Base-by-base conservation (phyloP, 352 stramenopile species). In the Globisporangium paroecandrum region DNA sequence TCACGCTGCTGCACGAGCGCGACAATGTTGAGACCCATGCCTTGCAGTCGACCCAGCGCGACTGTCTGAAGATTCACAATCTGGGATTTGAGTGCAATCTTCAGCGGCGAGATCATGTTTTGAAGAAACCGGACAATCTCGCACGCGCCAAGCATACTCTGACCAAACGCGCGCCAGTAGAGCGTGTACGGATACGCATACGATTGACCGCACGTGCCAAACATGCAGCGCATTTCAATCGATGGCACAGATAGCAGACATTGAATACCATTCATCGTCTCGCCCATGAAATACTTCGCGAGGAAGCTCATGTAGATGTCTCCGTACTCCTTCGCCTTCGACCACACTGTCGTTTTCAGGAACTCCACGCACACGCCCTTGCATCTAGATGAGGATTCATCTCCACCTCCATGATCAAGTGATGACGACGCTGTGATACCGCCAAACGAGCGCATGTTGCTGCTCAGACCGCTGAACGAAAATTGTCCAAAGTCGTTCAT, bases 271-370 rank as follows among this genome's bases (percentile, higher is more conserved):
- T 55, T 70, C 1, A 64, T 69, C 0, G 58, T 85, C 32, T 91
- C 83, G 7, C 81, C 79, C 18, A 79, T 36, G 5, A 90, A 77
- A 46, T 90, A 89, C 68, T 86, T 87, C 3, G 91, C 83, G 32
- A 96, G 55, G 58, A 93, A 94, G 24, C 76, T 73, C 77, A 87
- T 87, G 65, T 93, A 96, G 13, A 94, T 65, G 64, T 96, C 88
- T 13, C 77, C 78, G 70, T 73, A 77, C 8, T 66, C 59, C n/a
- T 61, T 69, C 22, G 87, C 83, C 47, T 78, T 85, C 32, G 60
- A 67, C 74, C 75, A 83, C 5, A 96, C 75, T 2, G 73, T 70
- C 1, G 75, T 83, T 58, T 73, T 81, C n/a, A 94, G 66, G 66
- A 91, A 94, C 25, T 90, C 81, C 53, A 69, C 59, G 62, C 79